Conservation (phyloP, 225 moss, liverwort and hornwort genomes). For the Marchantia polymorpha region DNA sequence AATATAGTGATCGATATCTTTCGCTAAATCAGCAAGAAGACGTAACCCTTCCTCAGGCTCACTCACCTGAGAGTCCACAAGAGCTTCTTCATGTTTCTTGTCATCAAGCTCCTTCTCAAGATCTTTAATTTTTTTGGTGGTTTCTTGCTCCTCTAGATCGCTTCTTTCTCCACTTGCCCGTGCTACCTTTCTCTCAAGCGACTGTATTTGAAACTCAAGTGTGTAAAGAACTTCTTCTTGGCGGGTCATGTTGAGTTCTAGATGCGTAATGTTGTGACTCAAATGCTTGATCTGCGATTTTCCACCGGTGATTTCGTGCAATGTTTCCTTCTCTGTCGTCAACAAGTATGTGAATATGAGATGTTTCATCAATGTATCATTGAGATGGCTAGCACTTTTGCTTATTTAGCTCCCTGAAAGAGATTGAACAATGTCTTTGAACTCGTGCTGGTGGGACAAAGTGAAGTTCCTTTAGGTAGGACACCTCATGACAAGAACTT, state of each 20-base stretch:
- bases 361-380: no score
- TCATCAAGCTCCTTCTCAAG: slow-evolving; percentile 59
- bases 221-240: slow-evolving; percentile 78
- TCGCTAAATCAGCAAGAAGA: neutral
- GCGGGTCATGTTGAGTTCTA: slow-evolving; percentile 62
- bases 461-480: no score
- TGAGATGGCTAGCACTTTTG: neutral
- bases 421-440: neutral
- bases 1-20: neutral
- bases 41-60: neutral
- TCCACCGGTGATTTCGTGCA: slow-evolving; percentile 69
- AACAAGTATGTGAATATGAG: neutral
- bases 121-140: slow-evolving; percentile 47
- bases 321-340: slow-evolving; percentile 52
- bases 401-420: neutral
- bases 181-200: slow-evolving; percentile 72
- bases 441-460: neutral
- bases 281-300: slow-evolving; percentile 79
- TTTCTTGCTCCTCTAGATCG: slow-evolving; percentile 57
- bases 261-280: slow-evolving; percentile 44
- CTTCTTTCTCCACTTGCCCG: slow-evolving; percentile 65
- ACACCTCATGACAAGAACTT: no score
- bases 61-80: slow-evolving; percentile 58
- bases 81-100: slow-evolving; percentile 52
- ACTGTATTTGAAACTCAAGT: slow-evolving; percentile 78